A percentile compares a stretch with the other conserved stretches of the same genome.
Evolutionary conservation across 768 basidiomycete species (phyloP).

Genomic region (Collybia sordida): DNA sequence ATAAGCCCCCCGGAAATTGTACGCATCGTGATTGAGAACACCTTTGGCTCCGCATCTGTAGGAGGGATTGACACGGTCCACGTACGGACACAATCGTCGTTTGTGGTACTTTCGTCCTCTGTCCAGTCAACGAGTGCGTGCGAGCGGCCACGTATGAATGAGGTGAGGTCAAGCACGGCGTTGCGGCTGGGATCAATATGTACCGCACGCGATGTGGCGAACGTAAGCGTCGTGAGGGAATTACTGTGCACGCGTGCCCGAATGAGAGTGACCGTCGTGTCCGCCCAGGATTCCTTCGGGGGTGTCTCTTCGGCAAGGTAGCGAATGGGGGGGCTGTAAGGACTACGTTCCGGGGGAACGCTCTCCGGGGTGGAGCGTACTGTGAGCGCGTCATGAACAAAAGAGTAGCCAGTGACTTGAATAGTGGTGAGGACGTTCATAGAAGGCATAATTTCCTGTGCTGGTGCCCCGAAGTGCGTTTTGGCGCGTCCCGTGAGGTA

Average conservation of each 20-base stretch:
- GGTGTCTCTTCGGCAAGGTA: constrained; percentile 8
- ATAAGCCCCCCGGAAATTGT: constrained; percentile 4
- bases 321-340: constrained; percentile 10
- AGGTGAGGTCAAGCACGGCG: constrained; percentile 3
- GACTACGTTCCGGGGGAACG: not conserved
- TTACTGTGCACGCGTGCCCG: not conserved
- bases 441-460: constrained; percentile 6
- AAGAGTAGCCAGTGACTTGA: constrained; percentile 4
- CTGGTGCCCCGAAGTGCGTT: constrained; percentile 33
- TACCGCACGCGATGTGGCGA: not conserved
- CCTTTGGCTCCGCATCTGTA: not conserved
- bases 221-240: constrained; percentile 4
- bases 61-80: constrained; percentile 7
- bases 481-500: constrained; percentile 50
- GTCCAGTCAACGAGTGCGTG: constrained; percentile 1
- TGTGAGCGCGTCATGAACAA: constrained; percentile 6
- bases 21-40: constrained; percentile 7
- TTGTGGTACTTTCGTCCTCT: constrained; percentile 1
- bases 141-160: not conserved
- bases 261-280: not conserved
- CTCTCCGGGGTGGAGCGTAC: not conserved
- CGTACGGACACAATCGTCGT: constrained; percentile 10
- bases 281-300: not conserved
- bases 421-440: constrained; percentile 5
- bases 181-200: constrained; percentile 6